A percentile compares a stretch with the other conserved stretches of the same genome.
Conservation (phyloP, 345 rosid species). For the Salix brachista region DNA sequence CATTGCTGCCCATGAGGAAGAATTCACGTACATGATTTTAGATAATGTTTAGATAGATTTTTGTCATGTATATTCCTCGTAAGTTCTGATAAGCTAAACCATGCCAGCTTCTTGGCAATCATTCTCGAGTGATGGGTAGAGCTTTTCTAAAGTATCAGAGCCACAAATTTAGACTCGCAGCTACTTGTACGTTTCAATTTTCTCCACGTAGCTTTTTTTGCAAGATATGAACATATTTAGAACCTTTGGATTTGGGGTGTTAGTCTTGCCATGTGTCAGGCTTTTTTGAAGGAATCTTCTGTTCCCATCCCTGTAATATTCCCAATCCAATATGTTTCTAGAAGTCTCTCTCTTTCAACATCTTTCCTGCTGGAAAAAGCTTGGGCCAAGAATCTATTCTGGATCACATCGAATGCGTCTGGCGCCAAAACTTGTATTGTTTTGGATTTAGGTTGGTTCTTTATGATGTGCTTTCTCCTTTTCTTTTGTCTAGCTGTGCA, state of each 20-base stretch:
- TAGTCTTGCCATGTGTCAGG: conserved; percentile 4
- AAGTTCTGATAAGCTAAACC: not conserved
- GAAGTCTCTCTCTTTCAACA: not conserved
- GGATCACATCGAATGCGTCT: not conserved
- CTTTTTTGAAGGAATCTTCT: not conserved
- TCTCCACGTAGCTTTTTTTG: not conserved
- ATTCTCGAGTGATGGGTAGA: not conserved
- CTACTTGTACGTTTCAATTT: not conserved
- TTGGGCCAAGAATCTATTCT: not conserved
- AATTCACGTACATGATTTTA: not conserved
- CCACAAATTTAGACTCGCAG: not conserved
- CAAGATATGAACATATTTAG: not conserved
- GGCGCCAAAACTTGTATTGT: not conserved
- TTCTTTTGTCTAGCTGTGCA: not conserved
- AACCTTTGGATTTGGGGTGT: conserved; percentile 8
- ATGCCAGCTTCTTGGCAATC: not conserved
- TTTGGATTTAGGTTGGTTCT: not conserved
- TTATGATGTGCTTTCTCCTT: not conserved
- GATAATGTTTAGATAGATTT: not conserved
- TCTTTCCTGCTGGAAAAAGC: not conserved
- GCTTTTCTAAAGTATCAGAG: not conserved
- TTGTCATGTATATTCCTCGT: not conserved
- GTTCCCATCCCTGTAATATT: not conserved
- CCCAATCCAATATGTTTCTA: not conserved
- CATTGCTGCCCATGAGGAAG: not conserved